Evolutionary conservation across 2,329 filamentous ascomycete genomes (phyloP).

Genomic region (Fusarium sp.): DNA sequence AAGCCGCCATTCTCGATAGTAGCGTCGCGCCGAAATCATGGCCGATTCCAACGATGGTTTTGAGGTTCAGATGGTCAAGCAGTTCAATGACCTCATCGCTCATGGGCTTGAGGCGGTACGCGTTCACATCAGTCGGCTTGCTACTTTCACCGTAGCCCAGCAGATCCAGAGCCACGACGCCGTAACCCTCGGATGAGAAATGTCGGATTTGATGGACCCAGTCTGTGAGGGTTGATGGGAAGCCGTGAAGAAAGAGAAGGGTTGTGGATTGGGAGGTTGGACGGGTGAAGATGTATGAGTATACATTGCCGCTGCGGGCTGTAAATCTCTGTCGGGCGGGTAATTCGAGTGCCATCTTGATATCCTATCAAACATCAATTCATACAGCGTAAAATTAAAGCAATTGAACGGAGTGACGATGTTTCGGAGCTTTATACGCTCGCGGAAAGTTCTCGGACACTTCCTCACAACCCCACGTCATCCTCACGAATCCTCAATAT

Average conservation of each 20-base stretch:
- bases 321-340: constrained; percentile 17
- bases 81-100: constrained; percentile 48
- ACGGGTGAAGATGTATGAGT: constrained; percentile 46
- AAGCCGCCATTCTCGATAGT: constrained; percentile 42
- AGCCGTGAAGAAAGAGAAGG: constrained; percentile 59
- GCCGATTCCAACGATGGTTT: constrained; percentile 54
- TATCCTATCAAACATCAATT: not conserved
- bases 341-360: constrained; percentile 16
- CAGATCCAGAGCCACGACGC: constrained; percentile 54
- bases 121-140: constrained; percentile 38
- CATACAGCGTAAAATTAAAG: not conserved
- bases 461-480: not conserved
- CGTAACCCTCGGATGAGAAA: constrained; percentile 51
- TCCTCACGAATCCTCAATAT: constrained; percentile 50
- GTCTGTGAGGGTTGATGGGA: constrained; percentile 56
- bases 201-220: constrained; percentile 52
- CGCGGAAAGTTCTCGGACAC: constrained; percentile 44
- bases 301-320: constrained; percentile 31
- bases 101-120: constrained; percentile 47
- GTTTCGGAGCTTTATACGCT: constrained; percentile 15
- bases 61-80: constrained; percentile 43
- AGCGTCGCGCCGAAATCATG: constrained; percentile 50
- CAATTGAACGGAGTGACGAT: not conserved
- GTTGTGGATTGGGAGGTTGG: constrained; percentile 40
- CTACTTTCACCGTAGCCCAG: constrained; percentile 51